A percentile compares a stretch with the other conserved stretches of the same genome.
Conservation (phyloP, 331 rosid genomes). For the Ulmus americana region DNA sequence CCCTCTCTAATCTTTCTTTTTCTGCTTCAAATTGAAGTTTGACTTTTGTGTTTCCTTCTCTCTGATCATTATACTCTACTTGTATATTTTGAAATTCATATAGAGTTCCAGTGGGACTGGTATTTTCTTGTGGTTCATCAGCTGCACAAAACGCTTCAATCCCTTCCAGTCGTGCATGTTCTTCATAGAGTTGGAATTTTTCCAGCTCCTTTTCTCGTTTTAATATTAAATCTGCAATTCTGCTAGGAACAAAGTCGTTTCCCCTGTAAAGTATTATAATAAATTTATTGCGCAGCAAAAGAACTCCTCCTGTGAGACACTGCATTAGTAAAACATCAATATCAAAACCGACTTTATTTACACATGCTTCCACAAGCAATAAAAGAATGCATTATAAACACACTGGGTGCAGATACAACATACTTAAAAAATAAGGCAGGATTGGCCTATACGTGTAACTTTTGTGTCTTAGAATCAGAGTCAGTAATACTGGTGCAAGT, state of each 20-base stretch:
- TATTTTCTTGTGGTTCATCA: slow-evolving; percentile 31
- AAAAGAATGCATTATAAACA: not conserved
- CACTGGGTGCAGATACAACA: not conserved
- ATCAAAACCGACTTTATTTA: slow-evolving; percentile 5
- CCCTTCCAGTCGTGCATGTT: slow-evolving; percentile 52
- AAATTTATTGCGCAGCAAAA: slow-evolving; percentile 70
- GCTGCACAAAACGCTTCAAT: slow-evolving; percentile 32
- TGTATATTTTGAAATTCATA: slow-evolving; percentile 54
- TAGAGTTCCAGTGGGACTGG: slow-evolving; percentile 53
- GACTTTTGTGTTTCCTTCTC: slow-evolving; percentile 22
- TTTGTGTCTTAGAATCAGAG: not conserved
- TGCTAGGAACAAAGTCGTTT: slow-evolving; percentile 69
- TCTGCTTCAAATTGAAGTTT: slow-evolving; percentile 54
- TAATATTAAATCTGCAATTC: slow-evolving; percentile 44
- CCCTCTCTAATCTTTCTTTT: slow-evolving; percentile 44
- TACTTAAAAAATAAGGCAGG: not conserved
- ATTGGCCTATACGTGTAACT: not conserved
- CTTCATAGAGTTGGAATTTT: slow-evolving; percentile 52
- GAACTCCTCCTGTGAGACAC: slow-evolving; percentile 77
- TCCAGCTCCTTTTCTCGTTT: slow-evolving; percentile 61
- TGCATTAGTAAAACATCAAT: slow-evolving; percentile 35
- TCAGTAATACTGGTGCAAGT: not conserved
- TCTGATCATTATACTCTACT: slow-evolving; percentile 26
- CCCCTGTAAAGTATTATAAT: slow-evolving; percentile 70
- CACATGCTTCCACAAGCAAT: slow-evolving; percentile 1